These are phyloP conservation scores for Lachnellula arida DNA, from an alignment of 2,329 filamentous ascomycete genomes.

Conservation along the genomic window DNA sequence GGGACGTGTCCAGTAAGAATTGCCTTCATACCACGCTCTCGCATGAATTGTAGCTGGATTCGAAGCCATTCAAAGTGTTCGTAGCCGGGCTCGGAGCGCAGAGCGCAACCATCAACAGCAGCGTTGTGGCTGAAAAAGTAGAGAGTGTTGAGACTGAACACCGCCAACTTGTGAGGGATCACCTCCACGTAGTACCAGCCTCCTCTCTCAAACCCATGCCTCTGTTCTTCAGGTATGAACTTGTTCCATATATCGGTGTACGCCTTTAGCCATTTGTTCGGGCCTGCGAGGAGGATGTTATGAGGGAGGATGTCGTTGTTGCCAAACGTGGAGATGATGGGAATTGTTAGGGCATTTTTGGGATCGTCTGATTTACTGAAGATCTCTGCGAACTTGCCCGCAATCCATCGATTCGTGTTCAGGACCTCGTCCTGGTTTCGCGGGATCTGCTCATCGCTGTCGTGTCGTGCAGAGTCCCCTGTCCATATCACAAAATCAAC, in stretches of 20 bases:
- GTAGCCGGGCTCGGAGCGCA: slow-evolving; percentile 78
- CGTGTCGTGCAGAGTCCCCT: slow-evolving; percentile 83
- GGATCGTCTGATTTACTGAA: slow-evolving; percentile 57
- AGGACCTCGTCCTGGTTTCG: slow-evolving; percentile 73
- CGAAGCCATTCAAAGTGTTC: slow-evolving; percentile 96
- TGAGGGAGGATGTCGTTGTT: slow-evolving; percentile 98
- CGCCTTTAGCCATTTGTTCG: slow-evolving; percentile 77
- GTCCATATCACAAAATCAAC: slow-evolving; percentile 94
- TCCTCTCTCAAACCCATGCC: slow-evolving; percentile 84
- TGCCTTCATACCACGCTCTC: slow-evolving; percentile 83
- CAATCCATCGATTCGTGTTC: slow-evolving; percentile 68
- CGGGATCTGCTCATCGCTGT: slow-evolving; percentile 77
- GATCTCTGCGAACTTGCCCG: slow-evolving; percentile 69
- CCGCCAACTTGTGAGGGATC: slow-evolving; percentile 76
- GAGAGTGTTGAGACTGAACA: slow-evolving; percentile 93
- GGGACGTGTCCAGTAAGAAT: slow-evolving; percentile 94
- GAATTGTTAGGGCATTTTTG: slow-evolving; percentile 62
- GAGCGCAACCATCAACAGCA: slow-evolving; percentile 83
- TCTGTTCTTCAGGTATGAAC: slow-evolving; percentile 90
- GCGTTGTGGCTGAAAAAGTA: slow-evolving; percentile 94
- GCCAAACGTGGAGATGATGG: slow-evolving; percentile 84
- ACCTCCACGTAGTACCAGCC: slow-evolving; percentile 96
- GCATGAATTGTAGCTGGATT: slow-evolving; percentile 78
- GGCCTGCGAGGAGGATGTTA: slow-evolving; percentile 83
- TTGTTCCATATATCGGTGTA: slow-evolving; percentile 76